These are phyloP conservation scores for Ceratopteris richardii DNA, from an alignment of 75 land plant genomes.

Conservation along the genomic window DNA sequence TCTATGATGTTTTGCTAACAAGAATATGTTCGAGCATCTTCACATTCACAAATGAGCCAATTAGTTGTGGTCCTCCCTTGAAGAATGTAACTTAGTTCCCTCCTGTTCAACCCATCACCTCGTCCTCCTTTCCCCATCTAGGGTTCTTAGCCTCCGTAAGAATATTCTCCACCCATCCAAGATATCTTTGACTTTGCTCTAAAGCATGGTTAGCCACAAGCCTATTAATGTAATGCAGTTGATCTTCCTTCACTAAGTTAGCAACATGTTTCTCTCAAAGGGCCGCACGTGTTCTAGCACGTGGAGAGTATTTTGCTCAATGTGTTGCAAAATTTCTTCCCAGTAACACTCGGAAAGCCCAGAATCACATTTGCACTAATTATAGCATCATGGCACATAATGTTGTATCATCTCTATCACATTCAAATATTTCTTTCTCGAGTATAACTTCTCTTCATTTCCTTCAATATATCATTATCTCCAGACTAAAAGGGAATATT, in stretches of 20 bases:
- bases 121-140: conserved; percentile 1
- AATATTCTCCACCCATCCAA: neutral
- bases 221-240: conserved; percentile 4
- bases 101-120: conserved; percentile 2
- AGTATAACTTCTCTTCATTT: conserved; percentile 4
- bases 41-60: conserved; percentile 6
- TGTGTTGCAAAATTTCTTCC: conserved; percentile 6
- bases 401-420: conserved; percentile 5
- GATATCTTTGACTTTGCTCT: conserved; percentile 1
- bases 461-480: neutral
- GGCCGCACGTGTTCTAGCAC: conserved; percentile 4
- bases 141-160: conserved; percentile 5
- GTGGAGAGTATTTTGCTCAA: conserved; percentile 2
- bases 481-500: conserved; percentile 7
- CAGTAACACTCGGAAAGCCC: conserved; percentile 2
- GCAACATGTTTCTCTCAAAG: conserved; percentile 6
- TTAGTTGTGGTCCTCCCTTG: neutral
- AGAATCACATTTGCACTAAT: conserved; percentile 4
- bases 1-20: too few relatives aligned
- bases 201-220: conserved; percentile 4
- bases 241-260: conserved; percentile 4
- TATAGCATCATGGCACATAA: conserved; percentile 4
- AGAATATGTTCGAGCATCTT: too few relatives aligned
- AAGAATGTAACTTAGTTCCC: conserved; percentile 7
- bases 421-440: conserved; percentile 5